Conservation (phyloP, 441 rosid genomes). For the Mallotus repandus region DNA sequence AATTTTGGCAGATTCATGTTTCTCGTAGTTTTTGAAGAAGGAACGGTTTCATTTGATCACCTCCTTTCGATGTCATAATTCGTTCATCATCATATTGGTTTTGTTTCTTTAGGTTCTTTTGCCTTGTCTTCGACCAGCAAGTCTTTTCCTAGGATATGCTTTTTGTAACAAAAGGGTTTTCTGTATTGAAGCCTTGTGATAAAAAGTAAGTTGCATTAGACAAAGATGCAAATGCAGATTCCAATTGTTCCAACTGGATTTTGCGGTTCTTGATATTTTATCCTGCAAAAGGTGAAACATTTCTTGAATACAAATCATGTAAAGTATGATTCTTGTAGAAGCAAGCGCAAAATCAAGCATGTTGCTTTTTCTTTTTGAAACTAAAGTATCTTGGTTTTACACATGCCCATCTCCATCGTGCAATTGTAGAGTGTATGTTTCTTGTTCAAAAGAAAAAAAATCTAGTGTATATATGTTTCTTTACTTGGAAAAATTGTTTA, state of each 20-base stretch:
- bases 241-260: neutral
- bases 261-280: neutral
- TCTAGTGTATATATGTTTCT: no score
- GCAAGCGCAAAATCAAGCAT: no score
- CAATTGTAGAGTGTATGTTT: no score
- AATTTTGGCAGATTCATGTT: conserved; percentile 20
- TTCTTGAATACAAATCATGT: no score
- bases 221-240: conserved; percentile 3
- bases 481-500: no score
- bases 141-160: conserved; percentile 15
- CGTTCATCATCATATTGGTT: neutral
- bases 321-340: no score
- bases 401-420: no score
- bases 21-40: conserved; percentile 8
- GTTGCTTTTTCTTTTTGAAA: no score
- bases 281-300: no score
- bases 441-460: no score
- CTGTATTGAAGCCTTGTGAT: conserved; percentile 14
- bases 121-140: neutral
- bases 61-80: neutral
- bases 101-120: neutral
- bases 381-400: no score
- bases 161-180: conserved; percentile 4
- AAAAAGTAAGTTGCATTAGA: neutral
- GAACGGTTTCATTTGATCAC: conserved; percentile 15